Conservation (phyloP, 1,284 basidiomycete species). For the Testicularia cyperi region DNA sequence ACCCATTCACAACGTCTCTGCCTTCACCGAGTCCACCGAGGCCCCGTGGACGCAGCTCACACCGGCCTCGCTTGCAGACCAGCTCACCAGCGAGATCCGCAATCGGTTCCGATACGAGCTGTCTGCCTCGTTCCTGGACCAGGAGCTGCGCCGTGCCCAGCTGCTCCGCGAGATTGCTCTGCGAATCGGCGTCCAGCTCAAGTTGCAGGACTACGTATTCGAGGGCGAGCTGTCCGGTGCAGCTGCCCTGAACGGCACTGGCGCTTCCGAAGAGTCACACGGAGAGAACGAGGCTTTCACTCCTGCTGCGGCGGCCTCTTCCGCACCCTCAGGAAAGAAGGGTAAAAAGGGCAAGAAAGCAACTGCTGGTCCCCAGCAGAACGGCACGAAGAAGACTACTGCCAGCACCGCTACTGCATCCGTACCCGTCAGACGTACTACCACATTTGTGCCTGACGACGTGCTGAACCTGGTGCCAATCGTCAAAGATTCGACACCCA, state of each 20-base stretch:
- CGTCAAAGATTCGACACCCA: conserved; percentile 64
- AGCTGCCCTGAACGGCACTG: conserved; percentile 1
- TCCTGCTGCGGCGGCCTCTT: conserved; percentile 42
- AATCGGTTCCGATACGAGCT: conserved; percentile 64
- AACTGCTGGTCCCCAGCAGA: conserved; percentile 23
- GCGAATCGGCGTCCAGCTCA: conserved; percentile 65
- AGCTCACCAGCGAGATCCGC: conserved; percentile 62
- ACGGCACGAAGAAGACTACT: conserved; percentile 27
- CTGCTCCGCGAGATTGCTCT: conserved; percentile 65
- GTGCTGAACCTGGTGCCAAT: conserved; percentile 65
- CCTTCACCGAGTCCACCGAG: conserved; percentile 26
- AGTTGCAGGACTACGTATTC: conserved; percentile 64
- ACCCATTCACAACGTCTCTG: conserved; percentile 44
- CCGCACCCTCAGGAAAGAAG: conserved; percentile 14
- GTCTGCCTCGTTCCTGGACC: conserved; percentile 60
- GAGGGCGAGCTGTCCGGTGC: conserved; percentile 34
- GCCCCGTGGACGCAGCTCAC: conserved; percentile 63
- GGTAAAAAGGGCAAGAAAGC: conserved; percentile 35
- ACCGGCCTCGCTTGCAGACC: conserved; percentile 62
- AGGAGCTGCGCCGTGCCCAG: conserved; percentile 61
- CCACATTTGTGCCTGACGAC: conserved; percentile 64
- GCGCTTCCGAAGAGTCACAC: conserved; percentile 38
- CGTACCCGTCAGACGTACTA: conserved; percentile 41
- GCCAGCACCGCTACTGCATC: conserved; percentile 2
- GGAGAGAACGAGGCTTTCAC: conserved; percentile 48